A percentile compares a stretch with the other conserved stretches of the same genome.
Conservation (phyloP, 2,329 filamentous ascomycete genomes). For the Aspergillus ustus region DNA sequence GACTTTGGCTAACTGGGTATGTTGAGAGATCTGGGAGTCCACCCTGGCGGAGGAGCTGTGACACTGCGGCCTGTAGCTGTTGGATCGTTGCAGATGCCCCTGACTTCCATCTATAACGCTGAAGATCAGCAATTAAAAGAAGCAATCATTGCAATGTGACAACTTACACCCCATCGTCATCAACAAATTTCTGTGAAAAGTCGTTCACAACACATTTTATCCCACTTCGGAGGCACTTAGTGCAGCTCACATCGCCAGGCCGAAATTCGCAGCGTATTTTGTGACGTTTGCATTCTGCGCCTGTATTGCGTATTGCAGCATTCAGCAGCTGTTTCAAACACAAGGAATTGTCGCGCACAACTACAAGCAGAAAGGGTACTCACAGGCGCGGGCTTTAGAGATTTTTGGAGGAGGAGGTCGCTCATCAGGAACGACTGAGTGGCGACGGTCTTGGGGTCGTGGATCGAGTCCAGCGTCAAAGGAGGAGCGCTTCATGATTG, state of each 20-base stretch:
- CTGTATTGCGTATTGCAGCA: slow-evolving; percentile 28
- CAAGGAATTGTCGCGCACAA: no score
- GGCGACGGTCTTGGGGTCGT: slow-evolving; percentile 29
- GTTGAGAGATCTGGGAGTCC: slow-evolving; percentile 49
- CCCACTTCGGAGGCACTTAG: slow-evolving; percentile 55
- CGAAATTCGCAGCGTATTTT: slow-evolving; percentile 62
- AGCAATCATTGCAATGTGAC: background rate
- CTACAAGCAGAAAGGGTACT: slow-evolving; percentile 23
- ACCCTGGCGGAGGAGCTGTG: slow-evolving; percentile 50
- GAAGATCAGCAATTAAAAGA: slow-evolving; percentile 10
- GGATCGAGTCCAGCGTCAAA: slow-evolving; percentile 41
- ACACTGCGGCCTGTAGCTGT: slow-evolving; percentile 51
- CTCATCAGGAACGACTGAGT: slow-evolving; percentile 26
- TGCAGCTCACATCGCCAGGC: slow-evolving; percentile 52
- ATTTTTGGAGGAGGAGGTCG: slow-evolving; percentile 38
- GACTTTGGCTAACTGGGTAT: slow-evolving; percentile 37
- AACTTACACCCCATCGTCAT: slow-evolving; percentile 57
- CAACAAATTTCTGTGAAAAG: slow-evolving; percentile 60
- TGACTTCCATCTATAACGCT: slow-evolving; percentile 49
- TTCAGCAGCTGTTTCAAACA: slow-evolving; percentile 13
- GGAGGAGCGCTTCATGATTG: slow-evolving; percentile 41
- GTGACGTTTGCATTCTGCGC: slow-evolving; percentile 57
- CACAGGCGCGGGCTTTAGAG: slow-evolving; percentile 49
- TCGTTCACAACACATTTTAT: slow-evolving; percentile 60
- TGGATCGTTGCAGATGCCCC: slow-evolving; percentile 48